A percentile compares a stretch with the other conserved stretches of the same genome.
Conservation (phyloP, 257 asterid species). For the Marsdenia floribunda region DNA sequence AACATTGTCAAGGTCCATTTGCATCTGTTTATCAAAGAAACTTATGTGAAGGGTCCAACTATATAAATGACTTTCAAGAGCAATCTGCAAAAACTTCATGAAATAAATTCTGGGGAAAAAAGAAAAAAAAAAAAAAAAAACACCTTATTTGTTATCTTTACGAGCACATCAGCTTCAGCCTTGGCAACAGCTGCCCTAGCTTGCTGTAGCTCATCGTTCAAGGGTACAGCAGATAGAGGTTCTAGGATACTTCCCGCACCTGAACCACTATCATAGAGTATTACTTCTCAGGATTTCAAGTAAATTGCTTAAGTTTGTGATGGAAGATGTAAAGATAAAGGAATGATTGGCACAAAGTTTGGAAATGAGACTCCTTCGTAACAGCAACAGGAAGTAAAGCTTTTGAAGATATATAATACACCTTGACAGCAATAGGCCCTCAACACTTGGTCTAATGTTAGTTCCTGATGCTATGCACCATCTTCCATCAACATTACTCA, state of each 20-base stretch:
- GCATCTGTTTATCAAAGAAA: slow-evolving; percentile 49
- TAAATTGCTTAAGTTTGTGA: background rate
- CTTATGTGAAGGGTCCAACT: background rate
- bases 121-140: slow-evolving; percentile 2
- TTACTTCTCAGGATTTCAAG: slow-evolving; percentile 15
- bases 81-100: slow-evolving; percentile 3
- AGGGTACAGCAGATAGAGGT: slow-evolving; percentile 85
- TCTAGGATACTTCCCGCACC: slow-evolving; percentile 74
- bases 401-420: slow-evolving; percentile 33
- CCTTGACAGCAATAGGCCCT: slow-evolving; percentile 87
- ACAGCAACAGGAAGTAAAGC: slow-evolving; percentile 18
- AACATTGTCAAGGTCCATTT: slow-evolving; percentile 54
- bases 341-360: slow-evolving; percentile 8
- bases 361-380: slow-evolving; percentile 1
- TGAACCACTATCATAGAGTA: slow-evolving; percentile 63
- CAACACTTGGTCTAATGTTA: slow-evolving; percentile 42
- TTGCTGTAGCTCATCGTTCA: slow-evolving; percentile 86
- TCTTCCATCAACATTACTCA: slow-evolving; percentile 72
- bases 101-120: slow-evolving; percentile 20
- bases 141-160: slow-evolving; percentile 80
- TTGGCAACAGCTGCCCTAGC: slow-evolving; percentile 75
- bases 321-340: background rate
- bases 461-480: slow-evolving; percentile 78
- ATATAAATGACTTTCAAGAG: background rate
- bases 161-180: slow-evolving; percentile 86